Base-by-base conservation (phyloP, 495 filamentous ascomycete genomes). In the Polyplosphaeria fusca region DNA sequence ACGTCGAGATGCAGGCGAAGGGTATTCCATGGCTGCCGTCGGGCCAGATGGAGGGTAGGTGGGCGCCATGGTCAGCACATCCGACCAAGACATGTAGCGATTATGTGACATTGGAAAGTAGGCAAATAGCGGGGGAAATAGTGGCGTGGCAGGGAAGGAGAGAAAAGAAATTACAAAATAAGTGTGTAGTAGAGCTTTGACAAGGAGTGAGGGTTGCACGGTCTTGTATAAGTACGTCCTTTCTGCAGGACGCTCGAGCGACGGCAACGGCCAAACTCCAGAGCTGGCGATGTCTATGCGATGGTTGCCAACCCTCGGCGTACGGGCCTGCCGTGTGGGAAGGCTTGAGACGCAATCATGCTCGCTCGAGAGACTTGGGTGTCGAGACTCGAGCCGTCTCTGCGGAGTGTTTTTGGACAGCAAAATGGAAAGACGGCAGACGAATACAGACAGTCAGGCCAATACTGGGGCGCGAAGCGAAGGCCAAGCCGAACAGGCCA, bases 41-140 rank as follows among this genome's bases (percentile, higher is more conserved):
- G 47, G 12, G 37, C 46, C 55, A 46, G 58, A 54, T 13, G 58
- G 58, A 61, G 58, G 51, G 47, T 58, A 62, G 37, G 58, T 52
- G 54, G 63, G 49, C 54, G 58, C 39, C 53, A 56, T 50, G 28
- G 53, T 66, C 38, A 66, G 58, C 47, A 54, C 53, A 45, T 66
- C 63, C 27, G 58, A 55, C 63, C 58, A 66, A 14, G 58, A 58
- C 48, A 62, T 54, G 53, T 61, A 66, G 19, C 46, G 48, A 52
- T 53, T 54, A 59, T 62, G 63, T 40, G 63, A 58, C 63, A 66
- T 66, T 27, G 47, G 24, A 41, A 44, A 49, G 42, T 18, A 49
- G 28, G 19, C 18, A 43, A 44, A 52, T n/a, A 40, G 23, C 1
- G 3, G 32, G 42, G 24, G 49, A 39, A 22, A 54, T 13, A 42